phyloP scores from a whole-genome alignment of 495 filamentous ascomycete species.

The Penicillium cinerascens region DNA sequence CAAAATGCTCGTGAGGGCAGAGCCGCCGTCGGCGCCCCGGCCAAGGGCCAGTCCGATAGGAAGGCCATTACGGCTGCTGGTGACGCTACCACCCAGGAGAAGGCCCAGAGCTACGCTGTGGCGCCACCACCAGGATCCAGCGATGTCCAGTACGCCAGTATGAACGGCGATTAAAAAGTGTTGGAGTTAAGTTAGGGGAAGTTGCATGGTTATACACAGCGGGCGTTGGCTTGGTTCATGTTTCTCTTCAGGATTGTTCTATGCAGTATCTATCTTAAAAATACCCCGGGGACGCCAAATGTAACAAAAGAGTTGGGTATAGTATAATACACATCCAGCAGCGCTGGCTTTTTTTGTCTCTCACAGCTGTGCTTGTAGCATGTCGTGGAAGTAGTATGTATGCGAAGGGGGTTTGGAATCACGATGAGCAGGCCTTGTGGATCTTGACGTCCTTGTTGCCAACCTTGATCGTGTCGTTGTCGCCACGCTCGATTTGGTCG shows the following conservation, averaged over 20 bases:
- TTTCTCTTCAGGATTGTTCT: constrained; percentile 18
- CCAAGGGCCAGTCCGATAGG: constrained; percentile 28
- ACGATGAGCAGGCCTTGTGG: constrained; percentile 44
- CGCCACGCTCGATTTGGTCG: constrained; percentile 82
- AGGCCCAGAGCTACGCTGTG: constrained; percentile 50
- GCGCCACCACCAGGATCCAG: constrained; percentile 81
- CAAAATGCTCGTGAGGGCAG: constrained; percentile 72
- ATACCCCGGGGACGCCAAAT: constrained; percentile 37
- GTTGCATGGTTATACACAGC: constrained; percentile 37
- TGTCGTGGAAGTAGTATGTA: background rate
- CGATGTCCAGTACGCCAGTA: constrained; percentile 78
- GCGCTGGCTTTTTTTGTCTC: background rate
- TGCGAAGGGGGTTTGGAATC: background rate
- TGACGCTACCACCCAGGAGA: constrained; percentile 32
- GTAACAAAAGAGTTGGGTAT: constrained; percentile 42
- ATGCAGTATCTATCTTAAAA: constrained; percentile 38
- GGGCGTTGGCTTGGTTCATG: constrained; percentile 32
- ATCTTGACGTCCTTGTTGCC: constrained; percentile 43
- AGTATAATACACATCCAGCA: constrained; percentile 40
- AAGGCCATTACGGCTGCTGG: constrained; percentile 33
- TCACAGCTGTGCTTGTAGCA: background rate
- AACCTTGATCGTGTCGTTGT: constrained; percentile 82
- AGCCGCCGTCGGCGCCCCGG: constrained; percentile 40
- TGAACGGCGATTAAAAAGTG: constrained; percentile 67
- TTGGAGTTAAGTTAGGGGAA: constrained; percentile 2